phyloP scores from a whole-genome alignment of 768 basidiomycete species.

The Naganishia vishniacii region DNA sequence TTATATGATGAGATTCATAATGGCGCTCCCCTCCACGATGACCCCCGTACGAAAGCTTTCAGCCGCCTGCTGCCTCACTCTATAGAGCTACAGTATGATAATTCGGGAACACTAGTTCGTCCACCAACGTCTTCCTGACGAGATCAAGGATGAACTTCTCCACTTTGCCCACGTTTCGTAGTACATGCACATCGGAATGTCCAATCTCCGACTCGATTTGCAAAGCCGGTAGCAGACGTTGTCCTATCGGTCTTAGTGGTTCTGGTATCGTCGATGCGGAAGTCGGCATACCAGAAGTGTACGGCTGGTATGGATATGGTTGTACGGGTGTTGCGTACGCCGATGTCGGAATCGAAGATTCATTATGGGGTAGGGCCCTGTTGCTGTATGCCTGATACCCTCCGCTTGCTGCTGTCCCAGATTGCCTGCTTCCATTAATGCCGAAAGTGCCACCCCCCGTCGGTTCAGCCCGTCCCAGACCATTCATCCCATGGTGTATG shows the following conservation, averaged over 20 bases:
- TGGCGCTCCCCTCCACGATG: too few relatives aligned
- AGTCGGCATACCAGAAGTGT: background rate
- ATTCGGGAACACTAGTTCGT: slow-evolving; percentile 93
- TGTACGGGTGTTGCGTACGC: slow-evolving; percentile 47
- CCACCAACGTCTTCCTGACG: slow-evolving; percentile 92
- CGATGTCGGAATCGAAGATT: background rate
- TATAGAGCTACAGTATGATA: slow-evolving; percentile 65
- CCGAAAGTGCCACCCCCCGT: background rate
- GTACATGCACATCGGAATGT: slow-evolving; percentile 80
- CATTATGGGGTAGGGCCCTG: background rate
- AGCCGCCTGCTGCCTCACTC: too few relatives aligned
- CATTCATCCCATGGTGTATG: background rate
- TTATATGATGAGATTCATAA: too few relatives aligned
- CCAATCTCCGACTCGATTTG: slow-evolving; percentile 96
- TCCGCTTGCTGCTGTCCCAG: background rate
- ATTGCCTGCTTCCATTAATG: background rate
- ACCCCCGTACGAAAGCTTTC: too few relatives aligned
- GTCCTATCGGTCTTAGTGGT: slow-evolving; percentile 50
- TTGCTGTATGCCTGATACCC: background rate
- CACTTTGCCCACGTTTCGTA: slow-evolving; percentile 79
- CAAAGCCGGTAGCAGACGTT: slow-evolving; percentile 75
- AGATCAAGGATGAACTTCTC: slow-evolving; percentile 91
- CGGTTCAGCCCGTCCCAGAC: background rate
- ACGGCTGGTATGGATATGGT: slow-evolving; percentile 21
- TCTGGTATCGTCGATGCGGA: slow-evolving; percentile 58